Conservation (phyloP, 495 filamentous ascomycete species). For the Penicillium arizonense region DNA sequence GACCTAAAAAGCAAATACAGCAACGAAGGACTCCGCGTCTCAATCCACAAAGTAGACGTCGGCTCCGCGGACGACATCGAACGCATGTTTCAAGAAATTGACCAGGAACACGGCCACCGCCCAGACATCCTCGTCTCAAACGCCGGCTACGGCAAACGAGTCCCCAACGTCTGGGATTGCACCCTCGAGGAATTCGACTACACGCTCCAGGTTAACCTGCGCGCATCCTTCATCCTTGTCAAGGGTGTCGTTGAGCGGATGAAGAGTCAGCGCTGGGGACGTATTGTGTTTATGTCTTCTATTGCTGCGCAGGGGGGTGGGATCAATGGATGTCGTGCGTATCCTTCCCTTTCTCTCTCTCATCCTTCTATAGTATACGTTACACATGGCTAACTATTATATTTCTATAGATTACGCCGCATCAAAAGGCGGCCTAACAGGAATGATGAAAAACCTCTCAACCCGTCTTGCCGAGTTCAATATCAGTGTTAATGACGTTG, state of each 20-base stretch:
- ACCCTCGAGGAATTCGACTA: conserved; percentile 64
- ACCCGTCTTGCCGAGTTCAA: conserved; percentile 59
- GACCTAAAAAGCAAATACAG: conserved; percentile 35
- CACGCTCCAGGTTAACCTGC: conserved; percentile 63
- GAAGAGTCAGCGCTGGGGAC: conserved; percentile 60
- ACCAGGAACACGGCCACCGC: conserved; percentile 47
- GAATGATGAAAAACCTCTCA: conserved; percentile 65
- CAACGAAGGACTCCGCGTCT: conserved; percentile 39
- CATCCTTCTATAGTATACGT: background rate
- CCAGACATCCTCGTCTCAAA: conserved; percentile 65
- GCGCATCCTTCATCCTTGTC: conserved; percentile 62
- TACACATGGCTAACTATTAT: background rate
- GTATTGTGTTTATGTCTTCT: conserved; percentile 66
- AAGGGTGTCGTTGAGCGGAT: conserved; percentile 66
- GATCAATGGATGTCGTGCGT: conserved; percentile 63
- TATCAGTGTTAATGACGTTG: conserved; percentile 74
- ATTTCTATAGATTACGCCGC: conserved; percentile 59
- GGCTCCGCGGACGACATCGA: conserved; percentile 49
- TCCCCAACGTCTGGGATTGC: conserved; percentile 51
- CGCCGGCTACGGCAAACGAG: conserved; percentile 52
- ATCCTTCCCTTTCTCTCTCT: background rate
- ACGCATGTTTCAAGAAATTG: conserved; percentile 51
- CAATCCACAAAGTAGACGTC: conserved; percentile 57
- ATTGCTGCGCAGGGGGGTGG: conserved; percentile 66
- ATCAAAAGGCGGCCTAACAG: conserved; percentile 61